phyloP scores from a whole-genome alignment of 768 basidiomycete species.

The Clathrus columnatus region DNA sequence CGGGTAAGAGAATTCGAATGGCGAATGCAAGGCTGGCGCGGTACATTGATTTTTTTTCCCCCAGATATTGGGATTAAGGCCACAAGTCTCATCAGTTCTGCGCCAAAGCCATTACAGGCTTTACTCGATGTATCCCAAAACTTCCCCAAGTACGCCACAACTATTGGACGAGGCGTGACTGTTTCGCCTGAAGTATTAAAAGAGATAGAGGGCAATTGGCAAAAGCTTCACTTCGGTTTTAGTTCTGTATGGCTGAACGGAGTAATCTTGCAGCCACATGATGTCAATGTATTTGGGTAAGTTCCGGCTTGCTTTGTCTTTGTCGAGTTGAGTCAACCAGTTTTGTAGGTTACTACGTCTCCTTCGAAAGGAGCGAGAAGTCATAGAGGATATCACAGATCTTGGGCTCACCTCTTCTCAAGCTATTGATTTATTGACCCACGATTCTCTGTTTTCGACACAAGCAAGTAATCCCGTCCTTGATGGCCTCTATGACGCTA shows the following conservation, averaged over 20 bases:
- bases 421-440: slow-evolving; percentile 66
- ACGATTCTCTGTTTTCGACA: slow-evolving; percentile 45
- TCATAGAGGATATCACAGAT: slow-evolving; percentile 48
- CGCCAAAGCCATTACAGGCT: slow-evolving; percentile 42
- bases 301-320: slow-evolving; percentile 11
- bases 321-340: slow-evolving; percentile 1
- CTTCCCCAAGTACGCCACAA: slow-evolving; percentile 79
- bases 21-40: neutral
- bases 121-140: slow-evolving; percentile 72
- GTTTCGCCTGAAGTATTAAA: slow-evolving; percentile 39
- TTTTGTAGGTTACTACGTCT: slow-evolving; percentile 50
- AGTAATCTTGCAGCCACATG: slow-evolving; percentile 43
- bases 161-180: slow-evolving; percentile 61
- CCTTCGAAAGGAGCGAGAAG: slow-evolving; percentile 60
- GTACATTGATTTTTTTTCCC: neutral
- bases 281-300: slow-evolving; percentile 62
- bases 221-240: slow-evolving; percentile 41
- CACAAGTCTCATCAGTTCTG: slow-evolving; percentile 62
- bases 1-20: slow-evolving; percentile 28
- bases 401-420: slow-evolving; percentile 56
- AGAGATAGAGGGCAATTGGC: slow-evolving; percentile 52
- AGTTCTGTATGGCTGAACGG: slow-evolving; percentile 82
- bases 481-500: slow-evolving; percentile 85
- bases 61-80: slow-evolving; percentile 67
- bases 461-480: slow-evolving; percentile 41